Conservation (phyloP, 192 early-diverging fungal species). For the Coemansia sp. region DNA sequence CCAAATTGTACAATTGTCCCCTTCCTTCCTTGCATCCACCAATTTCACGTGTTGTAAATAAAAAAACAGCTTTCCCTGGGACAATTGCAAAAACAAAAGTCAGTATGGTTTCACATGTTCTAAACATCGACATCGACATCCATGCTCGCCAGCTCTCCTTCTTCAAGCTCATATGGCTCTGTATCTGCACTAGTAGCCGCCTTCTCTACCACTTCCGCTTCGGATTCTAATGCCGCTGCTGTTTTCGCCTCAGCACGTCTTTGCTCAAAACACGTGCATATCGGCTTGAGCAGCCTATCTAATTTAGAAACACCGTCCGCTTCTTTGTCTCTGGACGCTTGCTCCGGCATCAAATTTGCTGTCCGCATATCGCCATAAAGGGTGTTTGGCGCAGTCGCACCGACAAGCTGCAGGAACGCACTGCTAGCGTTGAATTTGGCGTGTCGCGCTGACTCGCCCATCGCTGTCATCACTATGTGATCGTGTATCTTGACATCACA, state of each 20-base stretch:
- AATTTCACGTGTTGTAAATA: too few species aligned
- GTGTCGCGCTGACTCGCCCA: slow-evolving; percentile 44
- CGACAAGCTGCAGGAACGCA: slow-evolving; percentile 27
- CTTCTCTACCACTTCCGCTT: slow-evolving; percentile 9
- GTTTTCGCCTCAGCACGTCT: slow-evolving; percentile 10
- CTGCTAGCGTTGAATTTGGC: slow-evolving; percentile 37
- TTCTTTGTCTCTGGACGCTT: background rate
- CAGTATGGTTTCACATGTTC: too few species aligned
- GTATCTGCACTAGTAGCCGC: background rate
- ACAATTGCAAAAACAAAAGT: too few species aligned
- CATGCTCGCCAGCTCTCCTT: slow-evolving; percentile 2
- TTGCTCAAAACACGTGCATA: slow-evolving; percentile 35
- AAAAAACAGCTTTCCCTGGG: too few species aligned
- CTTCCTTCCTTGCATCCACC: too few species aligned
- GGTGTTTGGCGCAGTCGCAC: slow-evolving; percentile 40
- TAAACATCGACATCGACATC: background rate
- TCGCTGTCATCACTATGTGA: slow-evolving; percentile 10
- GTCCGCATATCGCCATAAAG: slow-evolving; percentile 34
- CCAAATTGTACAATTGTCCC: background rate
- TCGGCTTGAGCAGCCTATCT: slow-evolving; percentile 38
- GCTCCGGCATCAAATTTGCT: slow-evolving; percentile 5
- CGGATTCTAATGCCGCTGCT: slow-evolving; percentile 11
- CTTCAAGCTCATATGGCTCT: background rate
- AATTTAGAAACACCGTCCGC: slow-evolving; percentile 8
- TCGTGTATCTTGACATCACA: slow-evolving; percentile 37